A percentile compares a stretch with the other conserved stretches of the same genome.
phyloP scores from a whole-genome alignment of 208 protist species.

The Wallacemonas collosoma region DNA sequence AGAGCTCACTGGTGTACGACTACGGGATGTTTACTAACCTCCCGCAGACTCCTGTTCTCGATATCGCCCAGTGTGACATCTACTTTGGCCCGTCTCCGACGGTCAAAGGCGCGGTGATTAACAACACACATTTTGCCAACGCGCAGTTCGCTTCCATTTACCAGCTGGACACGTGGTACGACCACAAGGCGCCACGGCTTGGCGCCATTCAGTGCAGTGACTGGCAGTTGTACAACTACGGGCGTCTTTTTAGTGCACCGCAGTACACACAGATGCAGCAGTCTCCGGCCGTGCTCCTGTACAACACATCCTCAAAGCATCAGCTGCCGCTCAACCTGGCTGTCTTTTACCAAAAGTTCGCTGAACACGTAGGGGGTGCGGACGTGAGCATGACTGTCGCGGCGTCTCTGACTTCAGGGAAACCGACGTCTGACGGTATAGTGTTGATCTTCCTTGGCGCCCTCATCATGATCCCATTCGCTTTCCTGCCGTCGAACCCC shows the following conservation, averaged over 20 bases:
- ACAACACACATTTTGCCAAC: conserved; percentile 14
- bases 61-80: conserved; percentile 13
- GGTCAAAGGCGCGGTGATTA: neutral
- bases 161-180: conserved; percentile 22
- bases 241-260: neutral
- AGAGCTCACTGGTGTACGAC: neutral
- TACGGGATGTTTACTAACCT: neutral
- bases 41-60: neutral
- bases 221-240: conserved; percentile 15
- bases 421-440: conserved; percentile 18
- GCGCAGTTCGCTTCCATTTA: conserved; percentile 26
- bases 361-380: neutral
- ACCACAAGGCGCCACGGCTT: conserved; percentile 3
- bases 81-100: neutral
- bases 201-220: conserved; percentile 14
- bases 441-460: conserved; percentile 35
- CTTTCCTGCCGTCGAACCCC: conserved; percentile 63
- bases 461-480: conserved; percentile 63
- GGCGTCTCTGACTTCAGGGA: conserved; percentile 8
- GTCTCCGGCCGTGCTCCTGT: conserved; percentile 18
- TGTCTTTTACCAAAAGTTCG: conserved; percentile 92
- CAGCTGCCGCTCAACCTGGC: conserved; percentile 40
- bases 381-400: neutral
- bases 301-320: conserved; percentile 32
- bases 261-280: conserved; percentile 1